phyloP scores from a whole-genome alignment of 768 basidiomycete species.

The Lactifluus volemus region DNA sequence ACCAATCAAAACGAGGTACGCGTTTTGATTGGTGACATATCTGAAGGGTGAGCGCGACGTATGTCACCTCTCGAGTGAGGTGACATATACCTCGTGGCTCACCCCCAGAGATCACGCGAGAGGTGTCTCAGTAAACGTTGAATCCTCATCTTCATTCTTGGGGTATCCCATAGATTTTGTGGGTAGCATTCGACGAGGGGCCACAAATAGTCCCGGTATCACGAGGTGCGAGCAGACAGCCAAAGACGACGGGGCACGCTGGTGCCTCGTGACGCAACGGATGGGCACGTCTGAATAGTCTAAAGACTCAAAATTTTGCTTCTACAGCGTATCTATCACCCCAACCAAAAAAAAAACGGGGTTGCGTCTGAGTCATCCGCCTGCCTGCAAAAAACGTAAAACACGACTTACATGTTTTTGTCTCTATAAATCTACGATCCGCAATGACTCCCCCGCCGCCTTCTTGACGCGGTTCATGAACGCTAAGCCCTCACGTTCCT shows the following conservation, averaged over 20 bases:
- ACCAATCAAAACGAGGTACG: background rate
- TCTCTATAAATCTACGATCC: slow-evolving; percentile 5
- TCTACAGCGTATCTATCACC: slow-evolving; percentile 1
- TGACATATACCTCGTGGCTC: background rate
- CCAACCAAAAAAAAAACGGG: background rate
- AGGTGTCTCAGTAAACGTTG: too few species aligned
- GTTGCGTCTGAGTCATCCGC: background rate
- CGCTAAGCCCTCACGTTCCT: slow-evolving; percentile 79
- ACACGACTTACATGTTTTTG: slow-evolving; percentile 2
- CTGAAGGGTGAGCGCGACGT: background rate
- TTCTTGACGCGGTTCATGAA: slow-evolving; percentile 93
- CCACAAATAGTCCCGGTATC: background rate
- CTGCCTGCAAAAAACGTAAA: background rate
- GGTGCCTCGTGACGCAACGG: background rate
- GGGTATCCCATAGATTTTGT: background rate
- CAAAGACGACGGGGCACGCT: background rate
- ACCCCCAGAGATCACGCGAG: background rate
- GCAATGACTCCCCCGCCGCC: slow-evolving; percentile 56
- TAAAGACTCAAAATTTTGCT: background rate
- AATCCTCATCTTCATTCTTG: background rate
- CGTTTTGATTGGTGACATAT: background rate
- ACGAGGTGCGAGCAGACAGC: background rate
- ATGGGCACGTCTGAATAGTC: background rate
- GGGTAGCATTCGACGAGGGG: background rate
- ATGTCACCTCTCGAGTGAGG: background rate